phyloP scores from a whole-genome alignment of 2,329 filamentous ascomycete genomes.

The Sporothrix curviconia region DNA sequence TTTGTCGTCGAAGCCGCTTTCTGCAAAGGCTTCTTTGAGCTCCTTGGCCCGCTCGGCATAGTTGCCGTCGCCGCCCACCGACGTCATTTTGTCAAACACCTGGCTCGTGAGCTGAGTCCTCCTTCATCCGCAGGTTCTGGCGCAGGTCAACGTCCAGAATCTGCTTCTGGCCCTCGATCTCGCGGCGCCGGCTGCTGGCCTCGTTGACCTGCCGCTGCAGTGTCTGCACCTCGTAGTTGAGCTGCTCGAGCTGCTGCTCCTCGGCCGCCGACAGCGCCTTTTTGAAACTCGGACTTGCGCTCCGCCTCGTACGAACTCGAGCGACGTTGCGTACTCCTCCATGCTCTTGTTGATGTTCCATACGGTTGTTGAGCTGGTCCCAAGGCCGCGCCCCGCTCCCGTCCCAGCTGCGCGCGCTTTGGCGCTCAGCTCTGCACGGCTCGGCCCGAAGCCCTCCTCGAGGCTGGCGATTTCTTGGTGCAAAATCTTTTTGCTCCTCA shows the following conservation, averaged over 20 bases:
- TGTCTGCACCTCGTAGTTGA: conserved; percentile 63
- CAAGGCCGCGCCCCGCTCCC: conserved; percentile 66
- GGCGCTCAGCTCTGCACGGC: conserved; percentile 67
- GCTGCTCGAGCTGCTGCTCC: conserved; percentile 68
- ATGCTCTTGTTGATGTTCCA: conserved; percentile 69
- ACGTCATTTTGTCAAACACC: conserved; percentile 57
- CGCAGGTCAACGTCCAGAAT: conserved; percentile 79
- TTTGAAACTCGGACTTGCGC: conserved; percentile 79
- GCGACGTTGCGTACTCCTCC: conserved; percentile 66
- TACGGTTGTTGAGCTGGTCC: conserved; percentile 58
- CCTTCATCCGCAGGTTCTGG: conserved; percentile 79
- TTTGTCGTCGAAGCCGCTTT: conserved; percentile 58
- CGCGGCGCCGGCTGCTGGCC: conserved; percentile 63
- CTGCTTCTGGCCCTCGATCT: conserved; percentile 73
- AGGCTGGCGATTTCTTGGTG: conserved; percentile 70
- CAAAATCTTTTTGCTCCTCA: conserved; percentile 73
- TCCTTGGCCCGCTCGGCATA: conserved; percentile 75
- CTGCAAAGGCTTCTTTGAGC: conserved; percentile 69
- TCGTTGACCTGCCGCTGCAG: conserved; percentile 72
- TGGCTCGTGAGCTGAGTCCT: conserved; percentile 79
- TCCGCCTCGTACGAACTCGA: conserved; percentile 75
- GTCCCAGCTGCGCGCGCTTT: conserved; percentile 70
- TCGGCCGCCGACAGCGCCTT: conserved; percentile 80
- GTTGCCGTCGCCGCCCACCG: conserved; percentile 47
- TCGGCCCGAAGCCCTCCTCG: conserved; percentile 73